A percentile compares a stretch with the other conserved stretches of the same genome.
Conservation (phyloP, 1,139 yeast genomes). For the Eremothecium gossypii region DNA sequence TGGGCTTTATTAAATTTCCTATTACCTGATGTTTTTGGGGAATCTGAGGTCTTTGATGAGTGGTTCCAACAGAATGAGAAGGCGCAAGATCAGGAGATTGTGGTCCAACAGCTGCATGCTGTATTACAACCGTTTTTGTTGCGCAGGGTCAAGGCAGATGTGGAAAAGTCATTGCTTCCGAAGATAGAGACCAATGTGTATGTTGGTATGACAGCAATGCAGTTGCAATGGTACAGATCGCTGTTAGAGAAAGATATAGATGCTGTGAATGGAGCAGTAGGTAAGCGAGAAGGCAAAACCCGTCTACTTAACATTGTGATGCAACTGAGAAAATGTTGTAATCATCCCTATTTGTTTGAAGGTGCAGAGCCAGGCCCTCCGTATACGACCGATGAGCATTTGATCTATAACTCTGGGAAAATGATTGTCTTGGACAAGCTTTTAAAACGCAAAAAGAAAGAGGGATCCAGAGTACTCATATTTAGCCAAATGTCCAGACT, state of each 20-base stretch:
- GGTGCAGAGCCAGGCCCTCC: conserved; percentile 99
- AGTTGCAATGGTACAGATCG: conserved; percentile 80
- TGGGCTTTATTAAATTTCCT: conserved; percentile 92
- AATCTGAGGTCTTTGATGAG: conserved; percentile 78
- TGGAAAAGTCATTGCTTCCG: conserved; percentile 81
- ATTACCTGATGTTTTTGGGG: conserved; percentile 90
- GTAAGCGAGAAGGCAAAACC: conserved; percentile 84
- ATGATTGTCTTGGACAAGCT: conserved; percentile 83
- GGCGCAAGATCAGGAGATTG: conserved; percentile 56
- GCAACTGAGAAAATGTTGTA: conserved; percentile 95
- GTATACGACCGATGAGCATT: conserved; percentile 89
- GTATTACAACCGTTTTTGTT: conserved; percentile 79
- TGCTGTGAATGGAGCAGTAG: conserved; percentile 89
- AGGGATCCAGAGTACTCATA: conserved; percentile 84
- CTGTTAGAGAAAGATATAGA: conserved; percentile 87
- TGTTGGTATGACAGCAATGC: conserved; percentile 94
- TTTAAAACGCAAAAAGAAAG: conserved; percentile 56
- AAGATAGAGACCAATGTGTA: conserved; percentile 84
- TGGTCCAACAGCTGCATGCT: conserved; percentile 77
- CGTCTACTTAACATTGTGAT: conserved; percentile 84
- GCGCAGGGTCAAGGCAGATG: conserved; percentile 87
- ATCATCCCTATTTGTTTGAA: conserved; percentile 92
- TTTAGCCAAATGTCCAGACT: conserved; percentile 94
- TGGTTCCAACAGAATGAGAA: conserved; percentile 58
- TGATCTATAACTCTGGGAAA: conserved; percentile 80